A percentile compares a stretch with the other conserved stretches of the same genome.
phyloP scores from a whole-genome alignment of 2,329 filamentous ascomycete species.

The Botryosphaeria agaves region DNA sequence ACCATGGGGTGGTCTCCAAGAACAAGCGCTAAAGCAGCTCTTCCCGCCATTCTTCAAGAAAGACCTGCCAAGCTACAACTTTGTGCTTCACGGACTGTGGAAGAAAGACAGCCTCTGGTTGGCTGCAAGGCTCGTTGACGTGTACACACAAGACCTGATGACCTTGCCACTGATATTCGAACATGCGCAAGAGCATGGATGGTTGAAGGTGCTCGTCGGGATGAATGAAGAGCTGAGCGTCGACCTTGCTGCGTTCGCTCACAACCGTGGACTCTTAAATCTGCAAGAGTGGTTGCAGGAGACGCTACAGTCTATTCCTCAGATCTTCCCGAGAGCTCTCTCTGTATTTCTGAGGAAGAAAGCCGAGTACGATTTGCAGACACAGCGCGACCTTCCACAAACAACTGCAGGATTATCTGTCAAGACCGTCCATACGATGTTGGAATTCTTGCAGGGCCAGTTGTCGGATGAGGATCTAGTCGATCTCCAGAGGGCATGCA shows the following conservation, averaged over 20 bases:
- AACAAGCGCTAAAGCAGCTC: conserved; percentile 57
- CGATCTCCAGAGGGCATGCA: conserved; percentile 67
- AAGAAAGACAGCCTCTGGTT: conserved; percentile 82
- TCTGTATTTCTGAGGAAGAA: conserved; percentile 74
- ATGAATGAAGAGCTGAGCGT: conserved; percentile 71
- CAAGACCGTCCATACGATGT: conserved; percentile 65
- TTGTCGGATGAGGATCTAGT: conserved; percentile 54
- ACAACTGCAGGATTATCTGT: conserved; percentile 64
- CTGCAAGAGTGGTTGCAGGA: conserved; percentile 64
- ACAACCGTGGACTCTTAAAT: conserved; percentile 65
- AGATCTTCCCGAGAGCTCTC: conserved; percentile 53
- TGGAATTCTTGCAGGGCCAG: conserved; percentile 53
- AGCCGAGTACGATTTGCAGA: conserved; percentile 60
- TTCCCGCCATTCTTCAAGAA: conserved; percentile 76
- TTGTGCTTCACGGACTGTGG: conserved; percentile 85
- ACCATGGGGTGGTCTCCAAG: conserved; percentile 58
- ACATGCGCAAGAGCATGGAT: conserved; percentile 64
- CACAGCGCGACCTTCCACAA: conserved; percentile 49
- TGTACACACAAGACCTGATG: conserved; percentile 52
- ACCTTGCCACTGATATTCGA: conserved; percentile 56
- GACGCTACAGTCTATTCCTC: conserved; percentile 43
- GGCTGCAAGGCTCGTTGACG: conserved; percentile 58
- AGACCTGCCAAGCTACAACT: conserved; percentile 60
- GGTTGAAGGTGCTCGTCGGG: conserved; percentile 67
- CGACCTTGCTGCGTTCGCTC: conserved; percentile 71